These are phyloP conservation scores for Penicillium desertorum DNA, from an alignment of 495 filamentous ascomycete genomes.

Conservation along the genomic window DNA sequence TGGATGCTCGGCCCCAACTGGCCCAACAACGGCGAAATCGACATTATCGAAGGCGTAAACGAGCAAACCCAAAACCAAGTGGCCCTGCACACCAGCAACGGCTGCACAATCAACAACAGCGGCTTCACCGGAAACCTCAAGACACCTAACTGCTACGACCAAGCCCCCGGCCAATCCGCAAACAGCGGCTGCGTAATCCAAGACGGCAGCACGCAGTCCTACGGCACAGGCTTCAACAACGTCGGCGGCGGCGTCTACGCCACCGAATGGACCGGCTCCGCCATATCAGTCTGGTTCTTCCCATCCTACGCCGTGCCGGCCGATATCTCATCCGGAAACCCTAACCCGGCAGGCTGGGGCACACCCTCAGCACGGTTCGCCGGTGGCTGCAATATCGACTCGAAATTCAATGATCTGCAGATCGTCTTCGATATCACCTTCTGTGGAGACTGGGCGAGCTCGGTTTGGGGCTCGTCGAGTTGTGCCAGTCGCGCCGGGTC, in stretches of 20 bases:
- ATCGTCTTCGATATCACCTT: constrained; percentile 71
- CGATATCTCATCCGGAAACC: constrained; percentile 50
- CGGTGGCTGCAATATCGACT: constrained; percentile 57
- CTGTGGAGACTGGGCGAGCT: constrained; percentile 64
- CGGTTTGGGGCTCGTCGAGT: constrained; percentile 35
- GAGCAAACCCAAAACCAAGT: constrained; percentile 54
- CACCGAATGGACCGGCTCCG: constrained; percentile 59
- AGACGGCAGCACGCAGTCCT: constrained; percentile 36
- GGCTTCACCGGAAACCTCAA: constrained; percentile 44
- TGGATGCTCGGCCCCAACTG: constrained; percentile 59
- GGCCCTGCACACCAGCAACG: constrained; percentile 63
- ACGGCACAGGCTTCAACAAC: constrained; percentile 58
- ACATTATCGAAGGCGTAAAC: constrained; percentile 74
- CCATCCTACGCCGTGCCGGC: constrained; percentile 45
- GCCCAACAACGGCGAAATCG: constrained; percentile 70
- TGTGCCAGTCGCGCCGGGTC: constrained; percentile 44
- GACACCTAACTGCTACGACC: constrained; percentile 53
- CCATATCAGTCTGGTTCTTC: constrained; percentile 66
- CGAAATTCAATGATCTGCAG: constrained; percentile 60
- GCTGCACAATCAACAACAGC: constrained; percentile 54
- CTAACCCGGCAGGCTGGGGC: constrained; percentile 61
- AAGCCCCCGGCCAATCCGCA: constrained; percentile 40
- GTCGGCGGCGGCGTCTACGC: constrained; percentile 60
- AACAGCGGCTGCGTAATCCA: constrained; percentile 58
- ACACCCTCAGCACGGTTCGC: constrained; percentile 58